phyloP scores from a whole-genome alignment of 768 basidiomycete genomes.

The Mycena sanguinolenta region DNA sequence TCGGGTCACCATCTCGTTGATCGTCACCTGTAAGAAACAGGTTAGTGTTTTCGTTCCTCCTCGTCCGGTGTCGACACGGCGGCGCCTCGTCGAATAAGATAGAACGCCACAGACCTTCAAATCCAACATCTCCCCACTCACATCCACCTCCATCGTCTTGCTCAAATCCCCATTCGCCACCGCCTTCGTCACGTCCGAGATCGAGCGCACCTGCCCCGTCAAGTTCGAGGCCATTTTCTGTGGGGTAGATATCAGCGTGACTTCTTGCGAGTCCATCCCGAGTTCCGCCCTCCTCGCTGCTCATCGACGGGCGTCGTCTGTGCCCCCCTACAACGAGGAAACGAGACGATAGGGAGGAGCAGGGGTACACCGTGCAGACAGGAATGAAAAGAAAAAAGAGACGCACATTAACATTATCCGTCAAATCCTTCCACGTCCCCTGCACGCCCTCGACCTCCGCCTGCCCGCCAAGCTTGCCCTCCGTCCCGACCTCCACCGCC shows the following conservation, averaged over 20 bases:
- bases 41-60: too few relatives aligned
- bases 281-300: too few relatives aligned
- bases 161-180: slow-evolving; percentile 33
- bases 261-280: too few relatives aligned
- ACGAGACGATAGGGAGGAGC: too few relatives aligned
- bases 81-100: too few relatives aligned
- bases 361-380: too few relatives aligned
- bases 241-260: slow-evolving; percentile 53
- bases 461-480: slow-evolving; percentile 88
- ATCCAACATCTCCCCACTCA: slow-evolving; percentile 36
- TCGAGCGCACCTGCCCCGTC: slow-evolving; percentile 33
- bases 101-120: slow-evolving; percentile 19
- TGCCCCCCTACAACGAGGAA: too few relatives aligned
- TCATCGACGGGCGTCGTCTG: too few relatives aligned
- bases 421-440: slow-evolving; percentile 88
- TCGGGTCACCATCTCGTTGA: slow-evolving; percentile 35
- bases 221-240: slow-evolving; percentile 79
- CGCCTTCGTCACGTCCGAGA: slow-evolving; percentile 37
- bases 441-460: slow-evolving; percentile 91
- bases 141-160: slow-evolving; percentile 36
- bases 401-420: slow-evolving; percentile 69
- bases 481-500: slow-evolving; percentile 34
- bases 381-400: slow-evolving; percentile 23
- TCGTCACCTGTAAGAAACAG: slow-evolving; percentile 3
- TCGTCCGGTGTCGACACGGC: too few relatives aligned